These are phyloP conservation scores for Colletotrichum sp. DNA, from an alignment of 2,329 filamentous ascomycete species.

Conservation along the genomic window DNA sequence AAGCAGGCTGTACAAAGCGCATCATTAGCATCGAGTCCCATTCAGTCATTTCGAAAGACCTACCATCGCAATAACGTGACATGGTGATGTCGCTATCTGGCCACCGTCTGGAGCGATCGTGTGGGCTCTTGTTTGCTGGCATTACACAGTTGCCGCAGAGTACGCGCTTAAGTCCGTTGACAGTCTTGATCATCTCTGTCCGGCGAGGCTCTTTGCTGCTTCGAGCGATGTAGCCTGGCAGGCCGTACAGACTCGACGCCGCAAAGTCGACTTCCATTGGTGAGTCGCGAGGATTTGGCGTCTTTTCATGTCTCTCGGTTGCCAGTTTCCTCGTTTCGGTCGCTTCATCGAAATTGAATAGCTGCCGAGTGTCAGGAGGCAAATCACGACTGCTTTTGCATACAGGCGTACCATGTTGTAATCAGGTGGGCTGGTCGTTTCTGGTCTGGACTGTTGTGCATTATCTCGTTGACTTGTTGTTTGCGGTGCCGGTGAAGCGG, in stretches of 20 bases:
- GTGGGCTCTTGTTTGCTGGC: neutral
- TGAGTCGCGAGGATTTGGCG: neutral
- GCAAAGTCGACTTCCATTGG: neutral
- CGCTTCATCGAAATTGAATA: neutral
- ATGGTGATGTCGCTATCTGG: neutral
- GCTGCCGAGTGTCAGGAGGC: neutral
- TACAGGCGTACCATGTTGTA: neutral
- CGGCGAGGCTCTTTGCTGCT: neutral
- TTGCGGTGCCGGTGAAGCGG: neutral
- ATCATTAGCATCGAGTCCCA: neutral
- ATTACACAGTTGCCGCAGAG: neutral
- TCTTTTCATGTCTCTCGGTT: neutral
- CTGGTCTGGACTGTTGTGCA: neutral
- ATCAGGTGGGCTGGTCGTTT: conserved; percentile 1
- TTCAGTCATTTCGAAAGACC: neutral
- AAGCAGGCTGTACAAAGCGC: neutral
- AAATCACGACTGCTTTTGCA: neutral
- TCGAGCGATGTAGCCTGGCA: neutral
- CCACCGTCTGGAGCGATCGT: neutral
- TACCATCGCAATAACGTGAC: conserved; percentile 6
- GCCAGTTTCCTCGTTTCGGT: neutral
- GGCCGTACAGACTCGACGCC: conserved; percentile 1
- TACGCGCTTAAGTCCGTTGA: neutral
- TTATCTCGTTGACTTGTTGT: too few relatives aligned
- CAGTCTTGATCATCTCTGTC: neutral